Percentiles rank a stretch among this genome's conserved stretches.
phyloP scores from a whole-genome alignment of 768 basidiomycete species.

The Zangia roseola region DNA sequence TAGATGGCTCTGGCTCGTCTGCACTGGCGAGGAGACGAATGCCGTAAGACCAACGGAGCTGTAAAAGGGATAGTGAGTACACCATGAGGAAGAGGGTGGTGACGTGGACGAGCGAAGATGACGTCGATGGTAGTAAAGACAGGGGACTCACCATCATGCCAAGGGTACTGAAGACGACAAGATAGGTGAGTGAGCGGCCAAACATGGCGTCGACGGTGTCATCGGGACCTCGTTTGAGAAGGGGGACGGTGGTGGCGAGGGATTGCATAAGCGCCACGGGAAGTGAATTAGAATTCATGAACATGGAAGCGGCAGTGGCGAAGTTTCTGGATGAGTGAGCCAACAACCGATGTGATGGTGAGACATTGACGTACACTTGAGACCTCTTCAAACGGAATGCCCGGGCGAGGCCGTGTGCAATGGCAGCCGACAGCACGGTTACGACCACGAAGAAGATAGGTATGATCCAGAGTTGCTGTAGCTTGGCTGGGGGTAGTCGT shows the following conservation, averaged over 20 bases:
- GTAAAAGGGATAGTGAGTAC: not conserved
- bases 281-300: constrained; percentile 94
- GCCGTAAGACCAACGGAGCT: constrained; percentile 94
- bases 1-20: constrained; percentile 7
- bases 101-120: not conserved
- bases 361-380: constrained; percentile 59
- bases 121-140: not conserved
- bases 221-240: constrained; percentile 75
- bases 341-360: not conserved
- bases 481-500: constrained; percentile 50
- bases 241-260: constrained; percentile 79
- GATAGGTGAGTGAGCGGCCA: constrained; percentile 84
- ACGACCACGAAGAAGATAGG: constrained; percentile 83
- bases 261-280: constrained; percentile 94
- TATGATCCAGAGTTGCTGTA: constrained; percentile 81
- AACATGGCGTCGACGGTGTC: constrained; percentile 89
- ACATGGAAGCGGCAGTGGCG: constrained; percentile 79
- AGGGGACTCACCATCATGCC: constrained; percentile 81
- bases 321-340: constrained; percentile 51
- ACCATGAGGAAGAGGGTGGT: not conserved
- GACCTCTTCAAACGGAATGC: constrained; percentile 67
- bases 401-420: constrained; percentile 63
- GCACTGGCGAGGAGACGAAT: constrained; percentile 74
- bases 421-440: constrained; percentile 64
- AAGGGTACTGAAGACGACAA: constrained; percentile 90